A percentile compares a stretch with the other conserved stretches of the same genome.
Evolutionary conservation across 306 rosid genomes (phyloP).

Genomic region (Rosa rugosa): DNA sequence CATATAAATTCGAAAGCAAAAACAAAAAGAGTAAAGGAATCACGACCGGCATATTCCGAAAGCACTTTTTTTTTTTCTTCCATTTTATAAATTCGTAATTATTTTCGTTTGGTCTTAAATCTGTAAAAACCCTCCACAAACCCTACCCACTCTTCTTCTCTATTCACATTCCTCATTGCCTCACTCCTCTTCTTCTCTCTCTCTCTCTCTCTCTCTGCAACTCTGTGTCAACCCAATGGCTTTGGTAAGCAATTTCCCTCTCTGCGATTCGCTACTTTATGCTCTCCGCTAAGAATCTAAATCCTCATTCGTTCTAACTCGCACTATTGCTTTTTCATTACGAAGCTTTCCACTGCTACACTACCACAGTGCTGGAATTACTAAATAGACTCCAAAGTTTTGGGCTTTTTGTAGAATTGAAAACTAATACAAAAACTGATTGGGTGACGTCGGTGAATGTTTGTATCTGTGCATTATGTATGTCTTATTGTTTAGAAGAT

Average conservation of each 20-base stretch:
- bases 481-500: neutral
- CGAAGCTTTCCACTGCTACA: neutral
- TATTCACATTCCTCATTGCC: neutral
- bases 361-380: neutral
- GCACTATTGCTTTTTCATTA: too few species aligned
- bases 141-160: constrained; percentile 11
- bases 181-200: neutral
- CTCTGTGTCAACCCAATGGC: constrained; percentile 29
- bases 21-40: too few species aligned
- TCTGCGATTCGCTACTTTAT: neutral
- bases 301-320: neutral
- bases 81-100: too few species aligned
- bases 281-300: neutral
- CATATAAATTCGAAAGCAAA: too few species aligned
- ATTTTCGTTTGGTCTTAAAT: neutral
- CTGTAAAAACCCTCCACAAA: constrained; percentile 20
- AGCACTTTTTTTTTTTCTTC: neutral
- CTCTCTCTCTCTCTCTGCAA: neutral
- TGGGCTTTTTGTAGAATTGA: neutral
- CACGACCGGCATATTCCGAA: neutral
- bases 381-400: neutral
- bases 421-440: neutral
- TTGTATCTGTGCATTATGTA: neutral
- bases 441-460: neutral
- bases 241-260: constrained; percentile 24